Evolutionary conservation across 768 basidiomycete genomes (phyloP).

Genomic region (Butyriboletus loyo): DNA sequence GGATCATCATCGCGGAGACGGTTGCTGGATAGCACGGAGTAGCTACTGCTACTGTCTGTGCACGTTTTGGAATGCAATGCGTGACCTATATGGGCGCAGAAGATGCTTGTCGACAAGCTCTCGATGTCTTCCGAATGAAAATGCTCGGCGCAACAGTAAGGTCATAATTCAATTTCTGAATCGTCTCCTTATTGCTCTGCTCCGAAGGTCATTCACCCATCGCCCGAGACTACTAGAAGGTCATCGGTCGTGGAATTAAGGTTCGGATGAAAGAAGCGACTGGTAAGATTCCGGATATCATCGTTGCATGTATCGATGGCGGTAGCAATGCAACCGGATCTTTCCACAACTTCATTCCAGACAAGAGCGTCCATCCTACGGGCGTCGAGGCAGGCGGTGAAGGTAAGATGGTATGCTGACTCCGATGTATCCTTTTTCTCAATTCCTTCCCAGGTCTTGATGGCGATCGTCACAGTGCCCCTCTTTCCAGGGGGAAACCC

Average conservation of each 20-base stretch:
- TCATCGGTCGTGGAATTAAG: neutral
- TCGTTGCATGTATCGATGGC: neutral
- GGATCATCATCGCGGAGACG: neutral
- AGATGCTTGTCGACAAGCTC: neutral
- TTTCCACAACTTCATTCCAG: neutral
- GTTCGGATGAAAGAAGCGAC: neutral
- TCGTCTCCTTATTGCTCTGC: neutral
- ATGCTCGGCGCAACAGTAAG: conserved; percentile 1
- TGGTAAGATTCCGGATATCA: neutral
- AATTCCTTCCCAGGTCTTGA: neutral
- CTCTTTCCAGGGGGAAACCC: neutral
- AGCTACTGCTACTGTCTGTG: neutral
- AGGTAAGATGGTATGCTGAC: neutral
- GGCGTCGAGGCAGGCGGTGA: neutral
- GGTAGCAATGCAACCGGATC: conserved; percentile 1
- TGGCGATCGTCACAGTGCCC: neutral
- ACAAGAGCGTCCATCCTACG: neutral
- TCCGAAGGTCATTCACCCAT: neutral
- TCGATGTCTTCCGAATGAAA: neutral
- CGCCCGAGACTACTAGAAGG: conserved; percentile 1
- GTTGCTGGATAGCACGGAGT: neutral
- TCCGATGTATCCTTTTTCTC: neutral
- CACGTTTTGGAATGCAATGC: neutral
- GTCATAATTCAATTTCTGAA: neutral
- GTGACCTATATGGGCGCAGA: neutral